phyloP scores from a whole-genome alignment of 1,284 basidiomycete genomes.

The Malassezia caprae region DNA sequence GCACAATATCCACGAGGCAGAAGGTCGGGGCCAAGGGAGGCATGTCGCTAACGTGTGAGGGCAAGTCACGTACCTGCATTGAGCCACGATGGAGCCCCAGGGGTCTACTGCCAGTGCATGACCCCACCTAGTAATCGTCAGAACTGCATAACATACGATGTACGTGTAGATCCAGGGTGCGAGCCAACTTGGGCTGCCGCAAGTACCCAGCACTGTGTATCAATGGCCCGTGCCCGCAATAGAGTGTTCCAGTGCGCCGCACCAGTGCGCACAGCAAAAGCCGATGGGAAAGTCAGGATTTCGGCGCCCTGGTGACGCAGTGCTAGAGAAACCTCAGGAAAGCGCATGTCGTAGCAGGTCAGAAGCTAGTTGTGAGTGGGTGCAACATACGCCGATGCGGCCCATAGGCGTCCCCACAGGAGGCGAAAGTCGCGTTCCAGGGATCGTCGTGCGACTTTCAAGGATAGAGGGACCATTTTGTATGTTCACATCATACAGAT shows the following conservation, averaged over 20 bases:
- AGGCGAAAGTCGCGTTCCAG: constrained; percentile 46
- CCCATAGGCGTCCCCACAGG: constrained; percentile 49
- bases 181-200: constrained; percentile 48
- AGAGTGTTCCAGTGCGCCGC: constrained; percentile 45
- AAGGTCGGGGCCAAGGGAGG: constrained; percentile 39
- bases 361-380: constrained; percentile 47
- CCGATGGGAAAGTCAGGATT: constrained; percentile 52
- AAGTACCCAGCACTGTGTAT: constrained; percentile 49
- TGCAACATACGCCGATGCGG: constrained; percentile 22
- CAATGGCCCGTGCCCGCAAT: constrained; percentile 49
- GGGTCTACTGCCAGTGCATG: constrained; percentile 48
- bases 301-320: constrained; percentile 51
- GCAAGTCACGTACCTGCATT: constrained; percentile 22
- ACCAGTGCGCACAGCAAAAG: constrained; percentile 52
- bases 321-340: constrained; percentile 51
- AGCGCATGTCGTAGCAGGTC: constrained; percentile 55
- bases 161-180: constrained; percentile 33
- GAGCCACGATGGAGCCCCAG: constrained; percentile 42
- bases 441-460: constrained; percentile 48
- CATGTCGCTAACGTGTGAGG: constrained; percentile 24
- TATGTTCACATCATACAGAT: constrained; percentile 54
- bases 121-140: constrained; percentile 25
- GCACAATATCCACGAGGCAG: constrained; percentile 38
- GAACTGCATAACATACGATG: constrained; percentile 20
- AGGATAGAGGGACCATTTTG: constrained; percentile 40